A percentile compares a stretch with the other conserved stretches of the same genome.
Evolutionary conservation across 371 early-diverging fungal species (phyloP).

Genomic region (Umbelopsis sp.): DNA sequence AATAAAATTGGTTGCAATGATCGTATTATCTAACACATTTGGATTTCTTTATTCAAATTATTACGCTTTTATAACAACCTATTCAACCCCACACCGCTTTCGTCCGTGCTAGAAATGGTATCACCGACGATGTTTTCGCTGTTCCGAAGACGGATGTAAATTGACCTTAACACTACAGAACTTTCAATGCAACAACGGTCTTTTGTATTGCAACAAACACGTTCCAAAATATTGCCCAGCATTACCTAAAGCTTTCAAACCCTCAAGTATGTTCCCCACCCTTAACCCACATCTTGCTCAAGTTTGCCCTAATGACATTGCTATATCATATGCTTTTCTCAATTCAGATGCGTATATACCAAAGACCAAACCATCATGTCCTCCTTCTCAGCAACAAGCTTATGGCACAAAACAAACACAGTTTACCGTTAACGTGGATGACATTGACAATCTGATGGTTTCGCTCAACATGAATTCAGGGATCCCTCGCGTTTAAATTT

Average conservation of each 20-base stretch:
- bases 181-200: constrained; percentile 14
- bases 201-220: constrained; percentile 2
- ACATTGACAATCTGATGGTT: not conserved
- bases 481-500: not conserved
- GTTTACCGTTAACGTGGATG: not conserved
- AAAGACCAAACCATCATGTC: no score
- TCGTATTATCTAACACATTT: no score
- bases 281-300: not conserved
- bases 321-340: no score
- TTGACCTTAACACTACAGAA: not conserved
- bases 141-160: not conserved
- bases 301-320: not conserved
- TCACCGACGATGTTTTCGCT: constrained; percentile 2
- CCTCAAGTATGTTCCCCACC: not conserved
- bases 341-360: no score
- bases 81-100: not conserved
- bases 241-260: not conserved
- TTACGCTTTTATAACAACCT: no score
- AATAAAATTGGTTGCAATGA: no score
- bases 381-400: no score
- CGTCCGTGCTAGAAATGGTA: constrained; percentile 2
- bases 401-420: not conserved
- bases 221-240: not conserved
- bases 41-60: no score
- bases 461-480: not conserved